Evolutionary conservation across 2,329 filamentous ascomycete species (phyloP), one percentile per base, ranked within the genome.

Genomic region (Pseudocercospora eumusae): DNA sequence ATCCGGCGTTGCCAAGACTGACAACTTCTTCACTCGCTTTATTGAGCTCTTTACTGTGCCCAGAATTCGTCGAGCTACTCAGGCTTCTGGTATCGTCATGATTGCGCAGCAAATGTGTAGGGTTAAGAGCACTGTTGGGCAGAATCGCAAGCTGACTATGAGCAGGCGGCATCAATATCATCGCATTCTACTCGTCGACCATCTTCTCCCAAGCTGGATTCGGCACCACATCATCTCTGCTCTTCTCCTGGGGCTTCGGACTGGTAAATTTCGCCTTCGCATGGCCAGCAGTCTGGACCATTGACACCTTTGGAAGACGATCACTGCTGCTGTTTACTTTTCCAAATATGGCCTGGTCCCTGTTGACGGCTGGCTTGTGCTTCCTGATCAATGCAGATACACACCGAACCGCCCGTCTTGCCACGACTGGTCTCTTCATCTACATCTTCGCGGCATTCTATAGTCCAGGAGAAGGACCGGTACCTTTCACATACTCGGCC

Each of bases 211-310:
- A 73, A 20, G 73, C 73, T 8, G 73, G 73, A 3, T 78, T 75
- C 20, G 56, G 71, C 68, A n/a, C 68, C 78, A 66, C 80, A 78
- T 66, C 79, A 76, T 67, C 79, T 5, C 73, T 87, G n/a, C 74
- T 85, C 18, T 84, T 82, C 0, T 84, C 83, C 0, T 82, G 81
- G 68, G 84, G 84, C 0, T 86, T 86, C 62, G 85, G 85, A 2
- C 73, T 86, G 0, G 78, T 85, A 59, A 86, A 83, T 65, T 86
- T 86, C 65, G 49, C 85, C 53, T 86, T 86, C 66, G 83, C 84
- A 0, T 82, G 80, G 64, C 84, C 84, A 0, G 84, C 84, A 1
- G 74, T 87, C 31, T 86, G 79, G 78, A 77, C 40, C 0, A 80
- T 81, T 59, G 78, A 77, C 57, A 74, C 62, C 4, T 83, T 83